These are phyloP conservation scores for Cryptococcus sp. DNA, from an alignment of 1,284 basidiomycete species.

Conservation along the genomic window DNA sequence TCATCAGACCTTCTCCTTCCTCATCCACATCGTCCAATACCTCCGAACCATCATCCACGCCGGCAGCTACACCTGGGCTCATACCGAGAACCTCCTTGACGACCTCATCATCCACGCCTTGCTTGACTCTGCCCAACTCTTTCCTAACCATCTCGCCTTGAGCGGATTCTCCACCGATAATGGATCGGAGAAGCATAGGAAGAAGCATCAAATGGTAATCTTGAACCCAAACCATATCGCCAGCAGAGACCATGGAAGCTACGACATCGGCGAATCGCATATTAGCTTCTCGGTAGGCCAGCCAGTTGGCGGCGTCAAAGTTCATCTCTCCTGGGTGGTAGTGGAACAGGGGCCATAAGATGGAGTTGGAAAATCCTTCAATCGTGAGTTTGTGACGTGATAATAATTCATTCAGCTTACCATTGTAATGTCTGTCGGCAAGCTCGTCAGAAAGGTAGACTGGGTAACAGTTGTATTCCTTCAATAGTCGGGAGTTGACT, in stretches of 20 bases:
- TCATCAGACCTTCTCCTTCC: slow-evolving; percentile 4
- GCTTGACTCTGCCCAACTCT: slow-evolving; percentile 69
- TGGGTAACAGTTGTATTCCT: slow-evolving; percentile 94
- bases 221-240: slow-evolving; percentile 98
- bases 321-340: slow-evolving; percentile 99
- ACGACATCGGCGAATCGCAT: slow-evolving; percentile 89
- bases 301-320: slow-evolving; percentile 98
- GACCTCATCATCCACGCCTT: slow-evolving; percentile 60
- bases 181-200: slow-evolving; percentile 83
- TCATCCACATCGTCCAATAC: slow-evolving; percentile 17
- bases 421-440: slow-evolving; percentile 96
- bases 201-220: slow-evolving; percentile 98
- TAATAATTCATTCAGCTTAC: slow-evolving; percentile 34
- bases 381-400: neutral
- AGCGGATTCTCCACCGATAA: slow-evolving; percentile 67
- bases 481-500: slow-evolving; percentile 81
- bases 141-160: slow-evolving; percentile 61
- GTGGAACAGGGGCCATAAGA: slow-evolving; percentile 98
- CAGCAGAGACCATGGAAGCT: slow-evolving; percentile 66
- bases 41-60: slow-evolving; percentile 23
- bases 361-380: slow-evolving; percentile 85
- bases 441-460: slow-evolving; percentile 97
- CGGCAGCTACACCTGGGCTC: slow-evolving; percentile 22
- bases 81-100: slow-evolving; percentile 51
- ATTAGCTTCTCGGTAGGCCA: slow-evolving; percentile 95